Evolutionary conservation across 805 yeast species (phyloP).

Genomic region (Wickerhamomyces tratensis): DNA sequence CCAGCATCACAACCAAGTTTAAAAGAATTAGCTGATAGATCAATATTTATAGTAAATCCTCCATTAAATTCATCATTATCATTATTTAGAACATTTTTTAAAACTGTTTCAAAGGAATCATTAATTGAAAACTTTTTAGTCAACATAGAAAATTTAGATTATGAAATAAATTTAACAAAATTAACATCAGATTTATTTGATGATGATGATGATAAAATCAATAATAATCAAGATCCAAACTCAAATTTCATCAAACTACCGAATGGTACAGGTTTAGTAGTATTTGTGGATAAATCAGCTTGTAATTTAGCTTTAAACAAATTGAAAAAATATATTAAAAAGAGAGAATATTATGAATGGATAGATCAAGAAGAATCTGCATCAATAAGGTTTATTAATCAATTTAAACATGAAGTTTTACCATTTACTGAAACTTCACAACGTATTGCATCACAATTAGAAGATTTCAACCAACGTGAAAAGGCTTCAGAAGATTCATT

Average conservation of each 20-base stretch:
- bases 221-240: conserved; percentile 16
- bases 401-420: conserved; percentile 30
- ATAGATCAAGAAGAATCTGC: conserved; percentile 26
- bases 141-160: conserved; percentile 32
- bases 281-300: conserved; percentile 65
- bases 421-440: conserved; percentile 42
- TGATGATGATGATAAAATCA: conserved; percentile 14
- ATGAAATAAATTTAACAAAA: conserved; percentile 42
- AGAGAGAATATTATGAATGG: conserved; percentile 22
- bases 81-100: conserved; percentile 46
- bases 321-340: conserved; percentile 39
- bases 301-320: conserved; percentile 54
- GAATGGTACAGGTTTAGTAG: conserved; percentile 62
- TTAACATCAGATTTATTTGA: conserved; percentile 49
- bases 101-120: conserved; percentile 52
- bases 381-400: conserved; percentile 29
- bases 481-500: conserved; percentile 46
- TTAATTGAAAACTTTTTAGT: conserved; percentile 42
- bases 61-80: conserved; percentile 53
- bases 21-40: conserved; percentile 36
- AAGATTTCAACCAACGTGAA: conserved; percentile 63
- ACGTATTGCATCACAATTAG: conserved; percentile 47
- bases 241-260: conserved; percentile 39
- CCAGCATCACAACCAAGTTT: conserved; percentile 18
- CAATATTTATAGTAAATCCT: conserved; percentile 68